Base-by-base conservation (phyloP, 2,329 filamentous ascomycete genomes). In the Aspergillus aculeatinus region DNA sequence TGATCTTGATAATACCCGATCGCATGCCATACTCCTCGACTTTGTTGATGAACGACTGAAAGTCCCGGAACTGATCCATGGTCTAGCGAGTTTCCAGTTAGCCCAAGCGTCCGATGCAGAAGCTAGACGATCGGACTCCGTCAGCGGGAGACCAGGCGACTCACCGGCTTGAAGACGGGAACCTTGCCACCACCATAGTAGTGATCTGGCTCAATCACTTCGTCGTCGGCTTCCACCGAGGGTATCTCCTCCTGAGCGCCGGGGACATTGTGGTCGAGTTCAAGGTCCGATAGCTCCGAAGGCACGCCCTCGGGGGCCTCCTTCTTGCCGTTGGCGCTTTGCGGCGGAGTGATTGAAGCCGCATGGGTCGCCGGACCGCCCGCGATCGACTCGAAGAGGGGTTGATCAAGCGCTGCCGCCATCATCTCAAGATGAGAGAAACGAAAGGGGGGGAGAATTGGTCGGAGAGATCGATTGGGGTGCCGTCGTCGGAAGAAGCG, bases 21-120 rank as follows among this genome's bases (percentile, higher is more conserved):
- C 92, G 91, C 95, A 99, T 99, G 70, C 95, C 95, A 75, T 96
- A 96, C 65, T 87, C 86, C 76, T 99, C 91, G 63, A 99, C 87
- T 76, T 91, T 93, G 72, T 88, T 86, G 83, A 98, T 90, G 75
- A 96, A 98, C 73, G 86, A 87, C 78, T 94, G 90, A 77, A 99
- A 99, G 78, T 95, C 91, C 71, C 87, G 88, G 79, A 98, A 98
- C 78, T 99, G 92, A 63, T 89, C 85, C 91, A 97, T 96, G 60
- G 89, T 94, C 77, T 87, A 67, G 62, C 55, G 12, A 29, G 9
- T 55, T 50, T 27, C 49, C 52, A 19, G 47, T 62, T 44, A 60
- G 61, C 51, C 29, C 44, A 60, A 12, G 50, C 48, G 33, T 14
- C 42, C 29, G 27, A 31, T 48, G 6, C 51, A 42, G 44, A 55